Conservation (phyloP, 148 eudicot species). For the Pharnaceum exiguum region DNA sequence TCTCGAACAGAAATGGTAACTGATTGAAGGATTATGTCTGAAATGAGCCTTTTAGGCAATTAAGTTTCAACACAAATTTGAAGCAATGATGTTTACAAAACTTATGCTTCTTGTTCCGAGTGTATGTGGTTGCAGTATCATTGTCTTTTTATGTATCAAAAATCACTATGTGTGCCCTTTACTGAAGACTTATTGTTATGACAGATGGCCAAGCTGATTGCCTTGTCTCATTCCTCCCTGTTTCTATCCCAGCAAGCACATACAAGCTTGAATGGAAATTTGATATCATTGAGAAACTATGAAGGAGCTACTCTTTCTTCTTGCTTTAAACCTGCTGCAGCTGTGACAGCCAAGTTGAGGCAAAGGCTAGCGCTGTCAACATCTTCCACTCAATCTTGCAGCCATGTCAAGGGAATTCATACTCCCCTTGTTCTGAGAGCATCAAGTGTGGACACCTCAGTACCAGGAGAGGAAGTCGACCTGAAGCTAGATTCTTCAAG, state of each 20-base stretch:
- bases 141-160: too few species aligned
- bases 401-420: slow-evolving; percentile 6
- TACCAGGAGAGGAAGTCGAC: slow-evolving; percentile 22
- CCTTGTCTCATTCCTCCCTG: slow-evolving; percentile 32
- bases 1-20: too few species aligned
- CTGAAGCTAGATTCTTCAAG: slow-evolving; percentile 35
- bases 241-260: slow-evolving; percentile 31
- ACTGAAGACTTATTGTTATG: not conserved
- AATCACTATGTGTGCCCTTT: too few species aligned
- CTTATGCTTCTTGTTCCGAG: too few species aligned
- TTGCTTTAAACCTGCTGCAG: slow-evolving; percentile 12
- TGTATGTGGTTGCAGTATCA: too few species aligned
- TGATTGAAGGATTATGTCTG: too few species aligned
- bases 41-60: too few species aligned
- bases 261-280: slow-evolving; percentile 9
- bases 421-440: slow-evolving; percentile 22
- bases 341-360: slow-evolving; percentile 11
- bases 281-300: not conserved
- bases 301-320: slow-evolving; percentile 15
- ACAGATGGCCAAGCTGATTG: slow-evolving; percentile 36
- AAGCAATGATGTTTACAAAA: too few species aligned
- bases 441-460: slow-evolving; percentile 25
- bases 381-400: slow-evolving; percentile 1
- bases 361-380: slow-evolving; percentile 3
- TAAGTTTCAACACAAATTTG: too few species aligned